Evolutionary conservation across 305 asterid genomes (phyloP), one percentile per base, ranked within the genome.

Genomic region (Striga hermonthica): DNA sequence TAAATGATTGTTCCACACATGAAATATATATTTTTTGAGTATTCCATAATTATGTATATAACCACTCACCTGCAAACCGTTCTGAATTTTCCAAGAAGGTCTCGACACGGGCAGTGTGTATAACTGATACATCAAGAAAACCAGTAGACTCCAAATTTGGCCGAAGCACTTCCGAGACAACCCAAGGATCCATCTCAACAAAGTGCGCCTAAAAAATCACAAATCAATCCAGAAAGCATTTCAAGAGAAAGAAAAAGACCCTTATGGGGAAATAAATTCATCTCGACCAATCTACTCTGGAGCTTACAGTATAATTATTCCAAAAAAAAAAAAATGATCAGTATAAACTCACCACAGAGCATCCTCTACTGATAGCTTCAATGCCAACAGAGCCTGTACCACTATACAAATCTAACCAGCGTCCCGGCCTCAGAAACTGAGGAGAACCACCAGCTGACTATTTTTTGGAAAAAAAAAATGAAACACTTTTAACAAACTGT

Each of bases 101-200:
- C 71, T 93, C 99, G 4, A 93, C 99, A 0, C 83, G 84, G 60
- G 80, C 79, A 64, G 87, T 75, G 54, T 93, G 99, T 78, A 93
- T 84, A 62, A 77, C 80, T 13, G 97, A 88, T 9, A 73, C 83
- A 35, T 86, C 95, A 49, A 86, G 88, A 76, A 93, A 93, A 57
- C 78, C 89, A 49, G 97, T 93, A 49, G 85, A 72, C 68, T 84
- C 95, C 78, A 93, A 80, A 78, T 93, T 93, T 67, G 95, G 97
- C 37, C 73, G 73, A 40, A 93, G 88, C 75, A 93, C 88, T 72
- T 85, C 83, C n/a, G 99, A 88, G 71, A 93, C 78, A 72, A 93
- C 96, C 99, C 96, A 93, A 75, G 97, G 97, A 74, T 90, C 99
- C 97, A 93, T 93, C 84, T 93, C 99, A 70, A 93, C 99, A 69